phyloP scores from a whole-genome alignment of 345 rosid genomes.

The Sonneratia alba region DNA sequence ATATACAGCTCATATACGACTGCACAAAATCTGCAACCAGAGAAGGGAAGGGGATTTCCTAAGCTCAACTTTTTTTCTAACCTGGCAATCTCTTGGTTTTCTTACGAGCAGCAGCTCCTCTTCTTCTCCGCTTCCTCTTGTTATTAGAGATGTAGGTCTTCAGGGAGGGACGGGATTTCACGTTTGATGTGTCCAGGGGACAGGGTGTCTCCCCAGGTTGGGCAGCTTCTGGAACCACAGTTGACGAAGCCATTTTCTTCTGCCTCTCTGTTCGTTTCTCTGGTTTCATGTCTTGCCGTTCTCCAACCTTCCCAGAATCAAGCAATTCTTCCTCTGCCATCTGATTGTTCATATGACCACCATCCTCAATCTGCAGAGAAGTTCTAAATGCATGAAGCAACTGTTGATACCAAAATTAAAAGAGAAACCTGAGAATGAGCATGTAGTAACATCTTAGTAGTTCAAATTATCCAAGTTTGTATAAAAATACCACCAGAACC shows the following conservation, averaged over 20 bases:
- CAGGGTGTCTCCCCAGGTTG: constrained; percentile 2
- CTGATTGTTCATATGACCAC: constrained; percentile 24
- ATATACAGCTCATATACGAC: not conserved
- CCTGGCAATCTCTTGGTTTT: constrained; percentile 32
- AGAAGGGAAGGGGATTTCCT: not conserved
- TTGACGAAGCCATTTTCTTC: constrained; percentile 9
- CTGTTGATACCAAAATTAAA: not conserved
- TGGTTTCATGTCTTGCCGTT: constrained; percentile 19
- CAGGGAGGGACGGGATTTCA: constrained; percentile 24
- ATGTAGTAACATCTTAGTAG: not conserved
- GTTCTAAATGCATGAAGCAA: not conserved
- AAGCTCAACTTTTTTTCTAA: constrained; percentile 7
- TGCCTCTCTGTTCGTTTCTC: constrained; percentile 17
- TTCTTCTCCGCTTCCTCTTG: constrained; percentile 44
- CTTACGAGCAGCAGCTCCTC: constrained; percentile 28
- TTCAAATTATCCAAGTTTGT: not conserved
- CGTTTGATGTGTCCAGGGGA: constrained; percentile 17
- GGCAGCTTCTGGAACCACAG: constrained; percentile 1
- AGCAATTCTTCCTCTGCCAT: constrained; percentile 35
- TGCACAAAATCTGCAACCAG: not conserved
- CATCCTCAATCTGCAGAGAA: constrained; percentile 22
- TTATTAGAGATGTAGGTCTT: constrained; percentile 33
- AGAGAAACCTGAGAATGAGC: not conserved
- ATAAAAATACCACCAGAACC: not conserved
- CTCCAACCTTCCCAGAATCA: constrained; percentile 18